Conservation (phyloP, 1,139 yeast genomes). For the Casaregolazyma lundiana region DNA sequence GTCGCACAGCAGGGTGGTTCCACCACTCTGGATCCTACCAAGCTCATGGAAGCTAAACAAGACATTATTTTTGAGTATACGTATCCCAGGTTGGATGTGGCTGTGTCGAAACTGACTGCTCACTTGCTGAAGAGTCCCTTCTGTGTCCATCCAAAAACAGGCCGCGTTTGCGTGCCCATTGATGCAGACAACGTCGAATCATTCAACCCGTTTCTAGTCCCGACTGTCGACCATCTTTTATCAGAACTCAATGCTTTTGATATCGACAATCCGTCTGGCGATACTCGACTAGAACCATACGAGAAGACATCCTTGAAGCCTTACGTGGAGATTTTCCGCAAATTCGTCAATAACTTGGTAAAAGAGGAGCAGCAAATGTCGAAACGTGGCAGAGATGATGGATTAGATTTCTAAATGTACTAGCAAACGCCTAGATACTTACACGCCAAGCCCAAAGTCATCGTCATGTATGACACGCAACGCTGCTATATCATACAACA, state of each 20-base stretch:
- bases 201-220: slow-evolving; percentile 78
- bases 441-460: too few relatives aligned
- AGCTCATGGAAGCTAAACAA: slow-evolving; percentile 68
- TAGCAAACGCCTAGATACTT: not conserved
- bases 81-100: slow-evolving; percentile 90
- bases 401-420: slow-evolving; percentile 21
- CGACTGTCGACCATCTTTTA: slow-evolving; percentile 62
- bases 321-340: slow-evolving; percentile 65
- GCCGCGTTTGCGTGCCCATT: slow-evolving; percentile 94
- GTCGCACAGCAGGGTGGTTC: slow-evolving; percentile 49
- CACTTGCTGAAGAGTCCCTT: slow-evolving; percentile 97
- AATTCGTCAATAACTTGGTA: slow-evolving; percentile 54
- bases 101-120: slow-evolving; percentile 83
- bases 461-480: too few relatives aligned
- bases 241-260: slow-evolving; percentile 47
- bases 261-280: slow-evolving; percentile 19
- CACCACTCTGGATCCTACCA: slow-evolving; percentile 33
- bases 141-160: slow-evolving; percentile 95
- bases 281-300: slow-evolving; percentile 42
- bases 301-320: slow-evolving; percentile 71
- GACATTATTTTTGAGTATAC: slow-evolving; percentile 75
- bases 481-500: slow-evolving; percentile 2
- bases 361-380: slow-evolving; percentile 44
- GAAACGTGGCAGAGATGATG: slow-evolving; percentile 21
- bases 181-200: slow-evolving; percentile 50